Evolutionary conservation across 2,329 filamentous ascomycete species (phyloP), one percentile per base, ranked within the genome.

Genomic region (Mycosphaerella sp.): DNA sequence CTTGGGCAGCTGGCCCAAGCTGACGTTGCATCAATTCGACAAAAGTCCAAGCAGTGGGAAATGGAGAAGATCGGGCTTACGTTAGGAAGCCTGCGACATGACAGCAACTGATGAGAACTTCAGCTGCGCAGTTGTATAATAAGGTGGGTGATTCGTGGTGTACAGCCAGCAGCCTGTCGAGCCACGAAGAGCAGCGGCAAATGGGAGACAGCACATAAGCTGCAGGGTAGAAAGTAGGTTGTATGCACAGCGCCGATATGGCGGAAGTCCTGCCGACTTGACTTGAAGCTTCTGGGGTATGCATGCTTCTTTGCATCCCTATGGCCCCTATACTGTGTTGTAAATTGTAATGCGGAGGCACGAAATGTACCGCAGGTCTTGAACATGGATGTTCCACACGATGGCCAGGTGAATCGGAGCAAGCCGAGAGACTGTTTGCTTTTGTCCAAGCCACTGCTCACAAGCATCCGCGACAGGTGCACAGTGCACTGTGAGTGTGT

Each of bases 171-270:
- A 27, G 18, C 14, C 27, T 35, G 28, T 44, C 37, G 25, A 32
- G 27, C 40, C 40, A 34, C 28, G 36, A 35, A 25, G 43, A 21
- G 32, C 28, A 32, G 44, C 28, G 47, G 30, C 50, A 44, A 52
- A 52, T 52, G 18, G 44, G 41, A 49, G 48, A 28, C 40, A 14
- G 28, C 25, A 21, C 36, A 36, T 10, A 17, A 40, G 40, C 44
- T 52, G 49, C 44, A 57, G 50, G 54, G 44, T n/a, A n/a, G n/a
- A n/a, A n/a, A 27, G 10, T 30, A 10, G 6, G 10, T 30, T 6
- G 28, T 34, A 34, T 42, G 40, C 16, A 45, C 49, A 48, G 48
- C 44, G 44, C 44, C 50, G 52, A 47, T 40, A 41, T 43, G 9
- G 41, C 49, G 41, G 43, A 46, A 41, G 44, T 46, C 37, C 41